Conservation (phyloP, 169 alveolate genomes). For the Neospora caninum region DNA sequence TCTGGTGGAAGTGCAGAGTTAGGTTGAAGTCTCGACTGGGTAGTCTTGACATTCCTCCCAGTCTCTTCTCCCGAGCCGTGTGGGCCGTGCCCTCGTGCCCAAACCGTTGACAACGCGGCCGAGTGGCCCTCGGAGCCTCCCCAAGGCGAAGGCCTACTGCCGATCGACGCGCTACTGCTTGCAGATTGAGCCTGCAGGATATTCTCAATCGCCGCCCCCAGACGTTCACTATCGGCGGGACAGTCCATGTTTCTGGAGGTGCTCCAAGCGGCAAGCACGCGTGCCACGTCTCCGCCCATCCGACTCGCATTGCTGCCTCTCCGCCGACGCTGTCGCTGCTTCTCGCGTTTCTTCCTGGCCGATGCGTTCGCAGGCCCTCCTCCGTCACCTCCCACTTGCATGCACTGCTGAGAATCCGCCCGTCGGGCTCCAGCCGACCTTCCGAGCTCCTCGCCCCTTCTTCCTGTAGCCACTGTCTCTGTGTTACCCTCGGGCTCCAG, state of each 20-base stretch:
- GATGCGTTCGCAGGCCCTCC: background rate
- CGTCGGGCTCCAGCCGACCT: background rate
- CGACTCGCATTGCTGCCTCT: background rate
- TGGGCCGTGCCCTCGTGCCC: background rate
- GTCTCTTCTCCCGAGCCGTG: background rate
- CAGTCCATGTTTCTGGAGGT: background rate
- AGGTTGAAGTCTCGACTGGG: too few relatives aligned
- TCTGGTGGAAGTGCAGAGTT: background rate
- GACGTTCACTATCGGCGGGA: background rate
- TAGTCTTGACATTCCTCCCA: background rate
- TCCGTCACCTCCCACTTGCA: background rate
- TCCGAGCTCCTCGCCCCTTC: background rate
- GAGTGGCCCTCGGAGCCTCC: background rate
- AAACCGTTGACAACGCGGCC: background rate
- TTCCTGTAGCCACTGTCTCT: background rate
- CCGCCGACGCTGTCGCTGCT: background rate
- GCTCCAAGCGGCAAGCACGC: background rate
- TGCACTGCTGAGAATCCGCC: background rate
- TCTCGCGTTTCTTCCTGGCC: background rate
- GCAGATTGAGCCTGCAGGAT: background rate
- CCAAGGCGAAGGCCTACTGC: background rate
- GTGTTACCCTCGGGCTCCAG: background rate
- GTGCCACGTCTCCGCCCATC: background rate
- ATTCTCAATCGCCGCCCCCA: background rate
- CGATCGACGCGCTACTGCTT: background rate